phyloP scores from a whole-genome alignment of 2,329 filamentous ascomycete genomes.

The Scytalidium lignicola region DNA sequence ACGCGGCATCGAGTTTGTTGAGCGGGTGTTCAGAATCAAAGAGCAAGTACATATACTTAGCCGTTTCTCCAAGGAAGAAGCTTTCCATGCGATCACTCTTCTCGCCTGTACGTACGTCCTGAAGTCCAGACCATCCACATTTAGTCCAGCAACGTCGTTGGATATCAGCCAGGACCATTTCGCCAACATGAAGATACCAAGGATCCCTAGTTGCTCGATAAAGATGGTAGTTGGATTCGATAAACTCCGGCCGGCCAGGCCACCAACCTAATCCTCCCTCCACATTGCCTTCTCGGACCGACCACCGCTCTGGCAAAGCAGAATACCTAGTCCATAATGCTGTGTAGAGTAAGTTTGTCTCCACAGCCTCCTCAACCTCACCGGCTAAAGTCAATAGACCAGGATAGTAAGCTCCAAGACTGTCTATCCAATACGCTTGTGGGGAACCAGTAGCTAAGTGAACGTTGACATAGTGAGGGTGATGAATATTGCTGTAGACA shows the following conservation, averaged over 20 bases:
- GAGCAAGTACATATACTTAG: slow-evolving; percentile 90
- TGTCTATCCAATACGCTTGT: slow-evolving; percentile 92
- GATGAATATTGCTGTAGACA: slow-evolving; percentile 77
- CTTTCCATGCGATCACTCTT: slow-evolving; percentile 96
- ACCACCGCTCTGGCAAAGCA: slow-evolving; percentile 94
- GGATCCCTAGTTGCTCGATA: slow-evolving; percentile 90
- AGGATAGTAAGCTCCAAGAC: slow-evolving; percentile 90
- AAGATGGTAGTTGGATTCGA: slow-evolving; percentile 95
- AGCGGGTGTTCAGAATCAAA: slow-evolving; percentile 83
- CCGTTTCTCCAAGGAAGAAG: slow-evolving; percentile 94
- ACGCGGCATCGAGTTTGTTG: slow-evolving; percentile 79
- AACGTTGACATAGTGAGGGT: slow-evolving; percentile 89
- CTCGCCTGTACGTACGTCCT: slow-evolving; percentile 77
- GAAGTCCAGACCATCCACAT: slow-evolving; percentile 90
- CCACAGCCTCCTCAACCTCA: slow-evolving; percentile 84
- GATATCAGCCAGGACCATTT: slow-evolving; percentile 91
- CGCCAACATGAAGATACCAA: slow-evolving; percentile 92
- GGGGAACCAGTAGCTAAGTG: slow-evolving; percentile 85
- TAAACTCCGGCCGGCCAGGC: slow-evolving; percentile 91
- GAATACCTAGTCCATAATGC: slow-evolving; percentile 93
- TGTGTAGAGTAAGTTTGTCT: slow-evolving; percentile 84
- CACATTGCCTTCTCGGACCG: slow-evolving; percentile 73
- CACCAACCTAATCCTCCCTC: slow-evolving; percentile 90
- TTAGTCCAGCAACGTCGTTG: slow-evolving; percentile 80
- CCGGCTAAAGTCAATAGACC: slow-evolving; percentile 82